phyloP scores from a whole-genome alignment of 176 grass and related monocot genomes.

The Oryza glaberrima region DNA sequence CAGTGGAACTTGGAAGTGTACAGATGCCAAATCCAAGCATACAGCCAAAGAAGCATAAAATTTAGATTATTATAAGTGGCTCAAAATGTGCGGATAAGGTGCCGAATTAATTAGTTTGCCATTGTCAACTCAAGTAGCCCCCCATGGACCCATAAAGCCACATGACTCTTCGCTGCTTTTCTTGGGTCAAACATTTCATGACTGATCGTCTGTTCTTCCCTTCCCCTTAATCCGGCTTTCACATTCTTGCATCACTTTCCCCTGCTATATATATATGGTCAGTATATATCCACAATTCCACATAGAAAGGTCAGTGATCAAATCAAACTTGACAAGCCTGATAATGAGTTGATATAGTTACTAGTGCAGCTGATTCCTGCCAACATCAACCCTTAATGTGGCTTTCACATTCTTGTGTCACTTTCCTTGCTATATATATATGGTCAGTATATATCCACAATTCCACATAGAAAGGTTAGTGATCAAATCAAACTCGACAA shows the following conservation, averaged over 20 bases:
- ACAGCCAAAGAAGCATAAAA: neutral
- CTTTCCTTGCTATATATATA: neutral
- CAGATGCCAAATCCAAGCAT: neutral
- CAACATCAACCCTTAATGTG: neutral
- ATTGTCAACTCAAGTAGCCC: neutral
- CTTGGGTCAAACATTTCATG: conserved; percentile 6
- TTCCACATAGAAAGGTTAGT: neutral
- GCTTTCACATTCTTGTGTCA: neutral
- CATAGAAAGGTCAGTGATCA: neutral
- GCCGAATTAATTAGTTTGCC: neutral
- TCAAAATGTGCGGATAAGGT: neutral
- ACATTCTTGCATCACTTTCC: neutral
- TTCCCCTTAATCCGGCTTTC: neutral
- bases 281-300: neutral
- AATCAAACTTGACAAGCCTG: neutral
- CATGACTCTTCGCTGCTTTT: neutral
- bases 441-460: neutral
- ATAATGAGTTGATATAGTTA: neutral
- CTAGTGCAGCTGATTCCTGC: neutral
- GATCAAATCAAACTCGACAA: neutral
- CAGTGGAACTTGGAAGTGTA: neutral
- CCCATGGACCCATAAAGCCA: neutral
- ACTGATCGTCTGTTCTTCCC: neutral
- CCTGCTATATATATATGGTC: too few species aligned
- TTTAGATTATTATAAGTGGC: neutral